phyloP scores from a whole-genome alignment of 164 flowering plant species.

The Nymphaea colorata region DNA sequence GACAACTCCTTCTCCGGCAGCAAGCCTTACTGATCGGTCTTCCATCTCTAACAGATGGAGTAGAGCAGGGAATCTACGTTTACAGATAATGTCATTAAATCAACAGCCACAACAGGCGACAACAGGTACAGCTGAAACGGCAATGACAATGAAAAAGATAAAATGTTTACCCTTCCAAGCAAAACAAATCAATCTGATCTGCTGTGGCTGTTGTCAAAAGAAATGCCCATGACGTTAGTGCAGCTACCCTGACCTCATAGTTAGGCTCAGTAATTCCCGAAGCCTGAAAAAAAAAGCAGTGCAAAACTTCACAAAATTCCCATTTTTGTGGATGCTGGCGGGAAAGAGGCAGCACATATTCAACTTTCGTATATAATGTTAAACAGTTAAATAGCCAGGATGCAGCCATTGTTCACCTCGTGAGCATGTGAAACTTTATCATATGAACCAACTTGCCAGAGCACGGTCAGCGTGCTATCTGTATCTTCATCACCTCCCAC shows the following conservation, averaged over 20 bases:
- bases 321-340: too few species aligned
- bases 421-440: not conserved
- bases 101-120: not conserved
- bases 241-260: constrained; percentile 33
- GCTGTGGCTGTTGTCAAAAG: constrained; percentile 33
- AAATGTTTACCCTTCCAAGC: constrained; percentile 48
- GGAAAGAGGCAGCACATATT: too few species aligned
- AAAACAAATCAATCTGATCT: constrained; percentile 25
- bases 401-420: not conserved
- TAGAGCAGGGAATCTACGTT: too few species aligned
- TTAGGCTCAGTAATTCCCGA: constrained; percentile 38
- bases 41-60: constrained; percentile 53
- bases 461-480: not conserved
- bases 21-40: constrained; percentile 68
- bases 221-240: constrained; percentile 86
- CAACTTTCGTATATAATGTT: too few species aligned
- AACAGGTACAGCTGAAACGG: not conserved
- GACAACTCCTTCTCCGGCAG: constrained; percentile 90
- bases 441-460: constrained; percentile 6
- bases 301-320: constrained; percentile 14
- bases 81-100: not conserved
- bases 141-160: not conserved
- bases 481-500: constrained; percentile 6
- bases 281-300: constrained; percentile 39
- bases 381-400: not conserved